Base-by-base conservation (phyloP, 176 grass and related monocot species). In the Tillandsia leiboldiana region DNA sequence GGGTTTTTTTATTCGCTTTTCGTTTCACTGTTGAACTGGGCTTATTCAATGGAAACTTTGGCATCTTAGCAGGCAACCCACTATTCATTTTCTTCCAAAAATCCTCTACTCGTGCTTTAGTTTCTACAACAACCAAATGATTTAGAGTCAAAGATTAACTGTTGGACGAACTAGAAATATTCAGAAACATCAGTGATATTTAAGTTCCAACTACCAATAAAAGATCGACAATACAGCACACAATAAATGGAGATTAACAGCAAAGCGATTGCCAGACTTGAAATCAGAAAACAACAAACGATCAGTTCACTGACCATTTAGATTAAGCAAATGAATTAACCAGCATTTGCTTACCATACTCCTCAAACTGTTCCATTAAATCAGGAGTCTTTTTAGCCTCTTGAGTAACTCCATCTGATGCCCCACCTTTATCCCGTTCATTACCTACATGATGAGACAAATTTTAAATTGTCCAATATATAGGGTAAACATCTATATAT, bases 1-100 rank as follows among this genome's bases (percentile, higher is more conserved):
- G 84, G 67, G 57, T 84, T 15, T 10, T 58, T 53, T 86, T 94
- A 48, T 26, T 84, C 79, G 81, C 78, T 72, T 82, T 90, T 64
- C 65, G 71, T 81, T 75, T 94, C 75, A 66, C 67, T 68, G 71
- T 14, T 9, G 82, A 84, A 73, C 4, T 77, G 65, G 86, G 71
- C 17, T 90, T 94, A 3, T 77, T 51, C 84, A 88, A 85, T 48
- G 49, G 56, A 67, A 75, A 68, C 74, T 86, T 94, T 63, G 84
- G 82, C 74, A 82, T 58, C 66, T 86, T 94, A 47, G 63, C 75
- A 66, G 90, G 90, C 2, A 90, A 23, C 33, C 89, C 94, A 47
- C 80, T 78, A 77, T 99, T 99, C 90, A 99, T 99, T 85, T 90
- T 94, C 78, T 88, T 92, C 95, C 95, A 99, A 14, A 80, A 49